Evolutionary conservation across 2,329 filamentous ascomycete species (phyloP), one percentile per base, ranked within the genome.

Genomic region (Cladophialophora bantiana): DNA sequence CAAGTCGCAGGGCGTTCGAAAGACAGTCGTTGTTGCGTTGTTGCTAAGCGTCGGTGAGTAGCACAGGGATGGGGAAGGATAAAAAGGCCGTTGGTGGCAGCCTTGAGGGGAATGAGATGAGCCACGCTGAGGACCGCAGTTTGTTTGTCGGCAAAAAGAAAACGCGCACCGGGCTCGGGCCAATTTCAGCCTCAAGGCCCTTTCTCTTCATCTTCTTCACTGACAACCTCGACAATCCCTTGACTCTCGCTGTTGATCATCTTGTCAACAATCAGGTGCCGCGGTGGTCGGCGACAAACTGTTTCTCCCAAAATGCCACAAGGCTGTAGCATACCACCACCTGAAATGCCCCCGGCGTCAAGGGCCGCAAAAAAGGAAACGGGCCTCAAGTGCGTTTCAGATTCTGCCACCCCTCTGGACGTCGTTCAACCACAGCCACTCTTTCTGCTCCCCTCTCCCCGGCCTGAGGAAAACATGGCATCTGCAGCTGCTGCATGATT

Each of bases 371-470:
- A 57, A 62, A 60, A 42, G 52, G 59, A 40, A 61, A 52, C 45
- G 50, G 42, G 26, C 53, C 52, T 59, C 59, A 68, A 69, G 69
- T 59, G 67, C 52, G 67, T 68, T 69, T 68, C 66, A 63, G 61
- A 54, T 62, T 67, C 56, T 59, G 42, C 38, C 56, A 64, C 45
- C 59, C 35, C 36, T 50, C 58, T 54, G 13, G 50, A 53, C 20
- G 32, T 58, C 59, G 45, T 50, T 63, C 20, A 66, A 61, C 64
- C 55, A 40, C 60, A 71, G 58, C 71, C 71, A 72, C 57, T 72
- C 71, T 65, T 64, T 70, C 32, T 15, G n/a, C 13, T 52, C 36
- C 45, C 57, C 62, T 31, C 35, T 57, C 34, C 31, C 50, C 63
- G 35, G 64, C 59, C 54, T 71, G 68, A 68, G 62, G 65, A 65